Base-by-base conservation (phyloP, 2,329 filamentous ascomycete species). In the Neospermospora avenae region DNA sequence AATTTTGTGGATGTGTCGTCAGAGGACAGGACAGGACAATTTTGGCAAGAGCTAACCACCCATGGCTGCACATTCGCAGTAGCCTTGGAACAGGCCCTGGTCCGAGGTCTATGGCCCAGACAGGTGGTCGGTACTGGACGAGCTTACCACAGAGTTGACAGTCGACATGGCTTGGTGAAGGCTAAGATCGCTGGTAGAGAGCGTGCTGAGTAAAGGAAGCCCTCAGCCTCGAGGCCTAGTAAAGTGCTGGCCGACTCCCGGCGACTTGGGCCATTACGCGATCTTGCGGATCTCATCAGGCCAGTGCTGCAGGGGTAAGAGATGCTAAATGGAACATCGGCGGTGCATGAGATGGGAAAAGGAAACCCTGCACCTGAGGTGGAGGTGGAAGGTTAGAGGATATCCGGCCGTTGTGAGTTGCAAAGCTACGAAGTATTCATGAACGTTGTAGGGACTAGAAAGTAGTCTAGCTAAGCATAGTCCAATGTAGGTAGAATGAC, bases 141-240 rank as follows among this genome's bases (percentile, higher is more conserved):
- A 48, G 37, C 34, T 63, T 61, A 58, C 41, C 41, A 49, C 25
- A 60, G 28, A 22, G 18, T 51, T 22, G 31, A 51, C 31, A 51
- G 18, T 51, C 5, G 28, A 49, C 25, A 49, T 34, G 46, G 28
- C 46, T 18, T 37, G 58, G 51, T 55, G 48, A 65, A 65, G 67
- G 69, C 69, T 69, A 68, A 69, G 65, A 68, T 65, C 59, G 62
- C 59, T 55, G 46, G 60, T 25, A 39, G 48, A 51, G 18, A 25
- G 28, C 44, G 63, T 65, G 66, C 66, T 69, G 63, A 69, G 67
- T 67, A 62, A 45, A 65, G 58, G 35, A 44, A 44, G 25, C 31
- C 60, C 66, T 70, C 68, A 70, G 68, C 68, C 68, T 69, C 64
- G 63, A 64, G 63, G 25, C 51, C 41, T 44, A 55, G 39, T 44